Evolutionary conservation across 148 eudicot species (phyloP), one percentile per base, ranked within the genome.

Genomic region (Rhododendron molle): DNA sequence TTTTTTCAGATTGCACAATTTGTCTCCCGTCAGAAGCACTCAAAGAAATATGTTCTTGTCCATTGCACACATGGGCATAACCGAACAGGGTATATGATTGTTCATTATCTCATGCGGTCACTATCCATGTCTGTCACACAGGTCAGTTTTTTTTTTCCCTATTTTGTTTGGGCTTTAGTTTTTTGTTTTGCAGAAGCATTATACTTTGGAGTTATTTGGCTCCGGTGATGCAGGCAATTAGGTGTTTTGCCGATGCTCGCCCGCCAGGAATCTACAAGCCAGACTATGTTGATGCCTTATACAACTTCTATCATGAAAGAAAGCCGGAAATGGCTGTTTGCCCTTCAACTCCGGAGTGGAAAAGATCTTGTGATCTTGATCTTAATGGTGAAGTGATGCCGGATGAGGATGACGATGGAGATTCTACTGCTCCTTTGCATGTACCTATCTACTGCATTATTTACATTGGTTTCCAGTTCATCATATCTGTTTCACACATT

Each of bases 11-110:
- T 95, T 83, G 85, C 91, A 65, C 97, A 93, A 77, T 97, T 90
- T 89, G 84, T 97, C 69, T 81, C 89, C 43, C 94, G 91, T 77
- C 98, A 94, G 23, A 94, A 91, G 86, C 92, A 93, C 62, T 82
- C 92, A 11, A 94, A 90, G 91, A 96, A 93, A 87, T 90, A 91
- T 90, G 91, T 95, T 80, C 89, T 97, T 87, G 93, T 97, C 47
- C 99, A 97, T 85, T 97, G 99, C 83, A 97, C 99, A 21, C 99
- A 97, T 88, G 99, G 99, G 88, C 99, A 97, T 86, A 97, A 97
- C 85, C 95, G 99, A 82, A 95, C 99, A 74, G 99, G 99, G 85
- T 97, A 87, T 88, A 97, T 97, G 99, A 94, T 97, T 58, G 92
- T 93, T 83, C 98, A 97, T 84, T 97, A 93, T 90, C 91, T 97